These are phyloP conservation scores for Talaromyces sp. DNA, from an alignment of 2,329 filamentous ascomycete genomes.

Conservation along the genomic window DNA sequence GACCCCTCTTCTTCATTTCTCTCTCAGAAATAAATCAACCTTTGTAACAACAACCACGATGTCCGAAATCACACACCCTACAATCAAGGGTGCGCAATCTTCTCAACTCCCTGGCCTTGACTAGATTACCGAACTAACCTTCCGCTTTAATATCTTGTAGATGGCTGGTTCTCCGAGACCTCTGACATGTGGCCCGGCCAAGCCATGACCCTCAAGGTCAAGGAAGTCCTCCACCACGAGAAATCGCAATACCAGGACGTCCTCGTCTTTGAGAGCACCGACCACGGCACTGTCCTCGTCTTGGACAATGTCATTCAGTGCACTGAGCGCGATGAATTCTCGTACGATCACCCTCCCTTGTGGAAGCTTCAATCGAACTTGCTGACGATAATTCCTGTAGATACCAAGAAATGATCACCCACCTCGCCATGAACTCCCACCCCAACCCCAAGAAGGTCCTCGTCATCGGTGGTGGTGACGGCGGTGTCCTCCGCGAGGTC, in stretches of 20 bases:
- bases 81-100: slow-evolving; percentile 64
- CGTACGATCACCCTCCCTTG: slow-evolving; percentile 46
- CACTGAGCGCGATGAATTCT: slow-evolving; percentile 98
- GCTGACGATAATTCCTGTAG: slow-evolving; percentile 28
- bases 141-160: slow-evolving; percentile 45
- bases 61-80: slow-evolving; percentile 70
- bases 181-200: slow-evolving; percentile 99
- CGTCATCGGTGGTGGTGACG: slow-evolving; percentile 96
- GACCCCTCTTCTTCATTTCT: slow-evolving; percentile 14
- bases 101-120: background rate
- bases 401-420: slow-evolving; percentile 99
- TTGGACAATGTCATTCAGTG: slow-evolving; percentile 99
- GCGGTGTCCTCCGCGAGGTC: slow-evolving; percentile 94
- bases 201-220: slow-evolving; percentile 97
- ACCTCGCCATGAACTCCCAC: slow-evolving; percentile 97
- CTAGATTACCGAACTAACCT: background rate
- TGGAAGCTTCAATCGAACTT: background rate
- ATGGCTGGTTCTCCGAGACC: slow-evolving; percentile 99
- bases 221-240: slow-evolving; percentile 97
- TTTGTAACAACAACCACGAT: slow-evolving; percentile 48
- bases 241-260: slow-evolving; percentile 99
- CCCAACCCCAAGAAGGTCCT: slow-evolving; percentile 97
- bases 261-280: slow-evolving; percentile 95
- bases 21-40: background rate
- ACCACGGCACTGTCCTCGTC: slow-evolving; percentile 93